Conservation (phyloP, 2,329 filamentous ascomycete genomes). For the Aspergillus felis region DNA sequence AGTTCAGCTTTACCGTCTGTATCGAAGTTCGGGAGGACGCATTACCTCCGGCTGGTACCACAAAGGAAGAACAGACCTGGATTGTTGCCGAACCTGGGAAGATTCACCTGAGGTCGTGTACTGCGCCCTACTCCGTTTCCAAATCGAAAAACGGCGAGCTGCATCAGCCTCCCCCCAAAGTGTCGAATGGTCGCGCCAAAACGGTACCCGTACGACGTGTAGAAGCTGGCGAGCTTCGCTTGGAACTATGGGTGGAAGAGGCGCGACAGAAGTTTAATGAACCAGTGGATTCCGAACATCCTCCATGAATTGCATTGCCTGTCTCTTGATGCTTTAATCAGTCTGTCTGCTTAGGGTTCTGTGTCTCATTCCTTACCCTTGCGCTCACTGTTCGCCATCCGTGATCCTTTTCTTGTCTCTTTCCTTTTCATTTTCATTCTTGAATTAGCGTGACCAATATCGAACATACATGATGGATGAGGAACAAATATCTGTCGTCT, state of each 20-base stretch:
- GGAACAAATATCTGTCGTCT: slow-evolving; percentile 28
- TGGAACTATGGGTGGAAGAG: slow-evolving; percentile 70
- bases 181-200: slow-evolving; percentile 48
- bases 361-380: slow-evolving; percentile 2
- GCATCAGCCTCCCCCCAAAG: slow-evolving; percentile 29
- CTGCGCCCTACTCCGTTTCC: slow-evolving; percentile 38
- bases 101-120: slow-evolving; percentile 36
- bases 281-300: slow-evolving; percentile 35
- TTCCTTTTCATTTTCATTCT: slow-evolving; percentile 24
- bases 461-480: slow-evolving; percentile 40
- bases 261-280: slow-evolving; percentile 51
- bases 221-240: slow-evolving; percentile 60
- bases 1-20: slow-evolving; percentile 48
- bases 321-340: slow-evolving; percentile 1
- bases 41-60: slow-evolving; percentile 44
- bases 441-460: slow-evolving; percentile 41
- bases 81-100: slow-evolving; percentile 54
- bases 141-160: slow-evolving; percentile 34
- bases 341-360: slow-evolving; percentile 2
- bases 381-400: slow-evolving; percentile 4
- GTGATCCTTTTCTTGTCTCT: slow-evolving; percentile 10
- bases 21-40: slow-evolving; percentile 47
- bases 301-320: slow-evolving; percentile 24
- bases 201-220: slow-evolving; percentile 61
- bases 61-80: slow-evolving; percentile 54